Base-by-base conservation (phyloP, 192 early-diverging fungal genomes). In the Coemansia sp. region DNA sequence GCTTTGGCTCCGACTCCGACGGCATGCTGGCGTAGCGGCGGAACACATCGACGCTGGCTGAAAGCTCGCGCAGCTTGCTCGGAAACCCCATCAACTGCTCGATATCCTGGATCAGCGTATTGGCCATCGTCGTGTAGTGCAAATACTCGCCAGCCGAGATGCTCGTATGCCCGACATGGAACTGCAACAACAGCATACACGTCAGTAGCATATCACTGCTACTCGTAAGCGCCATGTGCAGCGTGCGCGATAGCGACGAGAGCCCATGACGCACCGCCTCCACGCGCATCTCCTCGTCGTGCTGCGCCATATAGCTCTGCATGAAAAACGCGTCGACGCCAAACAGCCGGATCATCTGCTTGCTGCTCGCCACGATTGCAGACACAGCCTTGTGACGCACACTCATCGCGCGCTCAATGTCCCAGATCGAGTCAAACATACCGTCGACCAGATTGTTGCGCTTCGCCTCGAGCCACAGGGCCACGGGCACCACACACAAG, bases 271-370 rank as follows among this genome's bases (percentile, higher is more conserved):
- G 54, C 83, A 48, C 81, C 82, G 60, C 54, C 67, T 24, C 82
- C 82, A 60, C 81, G 59, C 14, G 82, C 78, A 31, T 86, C n/a
- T n/a, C 85, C 7, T 82, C 67, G 60, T 93, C 85, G 21, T 83
- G 73, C 4, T 80, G 59, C 4, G 65, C 57, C 19, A 76, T 56
- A 30, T 89, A 86, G 9, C 63, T 61, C 5, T 45, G 25, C 29
- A 70, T 62, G 51, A 91, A 92, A 11, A 71, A 71, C 33, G 81
- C 40, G 25, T 81, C 80, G 5, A 60, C 78, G 31, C 64, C 58
- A 54, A 84, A 86, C 0, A 89, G 81, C 18, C 91, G 86, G 51
- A 94, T 85, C 32, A 81, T 80, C 7, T 84, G 77, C n/a, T 86
- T 56, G 1, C 89, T 91, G 22, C 88, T 87, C 4, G 6, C 4